Conservation (phyloP, 2,329 filamentous ascomycete genomes). For the Trichoderma pleuroti region DNA sequence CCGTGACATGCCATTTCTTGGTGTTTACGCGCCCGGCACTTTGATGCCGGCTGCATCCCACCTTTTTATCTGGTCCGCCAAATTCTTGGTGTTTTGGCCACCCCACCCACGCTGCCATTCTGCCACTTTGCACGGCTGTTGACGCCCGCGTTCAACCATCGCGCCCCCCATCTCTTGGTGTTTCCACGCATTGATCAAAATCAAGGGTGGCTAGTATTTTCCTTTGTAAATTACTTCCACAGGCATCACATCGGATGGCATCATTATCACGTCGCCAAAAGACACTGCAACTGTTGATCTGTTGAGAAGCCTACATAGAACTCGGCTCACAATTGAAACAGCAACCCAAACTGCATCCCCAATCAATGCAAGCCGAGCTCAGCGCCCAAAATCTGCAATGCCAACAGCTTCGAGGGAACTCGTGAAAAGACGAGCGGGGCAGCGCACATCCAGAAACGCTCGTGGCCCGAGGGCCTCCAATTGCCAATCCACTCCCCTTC, state of each 20-base stretch:
- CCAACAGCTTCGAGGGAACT: neutral
- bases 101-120: neutral
- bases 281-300: neutral
- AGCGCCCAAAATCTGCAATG: neutral
- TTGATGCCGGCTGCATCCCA: neutral
- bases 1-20: neutral
- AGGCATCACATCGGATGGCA: neutral
- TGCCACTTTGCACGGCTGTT: neutral
- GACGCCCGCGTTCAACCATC: neutral
- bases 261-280: neutral
- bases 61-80: neutral
- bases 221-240: neutral
- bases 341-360: neutral
- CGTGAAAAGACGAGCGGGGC: neutral
- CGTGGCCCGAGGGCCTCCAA: neutral
- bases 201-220: neutral
- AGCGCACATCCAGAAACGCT: neutral
- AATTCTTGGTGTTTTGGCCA: neutral
- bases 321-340: neutral
- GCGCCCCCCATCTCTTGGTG: neutral
- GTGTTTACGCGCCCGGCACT: neutral
- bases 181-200: neutral
- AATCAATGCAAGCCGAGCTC: neutral
- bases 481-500: neutral
- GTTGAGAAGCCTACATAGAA: neutral